A percentile compares a stretch with the other conserved stretches of the same genome.
Conservation (phyloP, 2,329 filamentous ascomycete genomes). For the Botrytis medusae region DNA sequence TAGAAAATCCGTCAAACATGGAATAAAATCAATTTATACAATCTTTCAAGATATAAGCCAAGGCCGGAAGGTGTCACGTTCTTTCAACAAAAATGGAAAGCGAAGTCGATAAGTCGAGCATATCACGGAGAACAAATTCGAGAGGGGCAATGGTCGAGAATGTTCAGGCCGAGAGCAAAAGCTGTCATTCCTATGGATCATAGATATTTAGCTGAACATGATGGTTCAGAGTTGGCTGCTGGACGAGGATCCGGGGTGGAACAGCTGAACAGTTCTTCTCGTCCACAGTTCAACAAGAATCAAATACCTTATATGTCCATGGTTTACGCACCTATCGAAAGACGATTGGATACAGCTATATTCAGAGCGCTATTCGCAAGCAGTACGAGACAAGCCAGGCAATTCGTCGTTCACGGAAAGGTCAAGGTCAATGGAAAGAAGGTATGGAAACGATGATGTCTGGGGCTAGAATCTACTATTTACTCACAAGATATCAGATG, state of each 20-base stretch:
- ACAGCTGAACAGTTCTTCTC: constrained; percentile 30
- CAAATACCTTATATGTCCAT: constrained; percentile 92
- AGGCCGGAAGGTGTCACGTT: constrained; percentile 62
- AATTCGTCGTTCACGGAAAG: constrained; percentile 89
- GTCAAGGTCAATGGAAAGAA: constrained; percentile 97
- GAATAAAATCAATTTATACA: constrained; percentile 98
- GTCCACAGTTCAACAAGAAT: constrained; percentile 49
- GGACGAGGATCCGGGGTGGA: constrained; percentile 73
- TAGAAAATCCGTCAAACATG: constrained; percentile 94
- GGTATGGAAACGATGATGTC: constrained; percentile 49
- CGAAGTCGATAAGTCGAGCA: constrained; percentile 77
- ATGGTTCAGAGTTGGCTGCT: constrained; percentile 79
- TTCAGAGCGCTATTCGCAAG: constrained; percentile 93
- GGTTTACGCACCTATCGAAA: constrained; percentile 88
- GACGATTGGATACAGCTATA: constrained; percentile 89
- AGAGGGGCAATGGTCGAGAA: constrained; percentile 90
- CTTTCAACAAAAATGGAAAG: constrained; percentile 97
- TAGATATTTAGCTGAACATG: constrained; percentile 71
- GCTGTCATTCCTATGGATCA: constrained; percentile 85
- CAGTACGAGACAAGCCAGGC: constrained; percentile 86
- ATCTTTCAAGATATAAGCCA: constrained; percentile 60
- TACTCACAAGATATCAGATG: constrained; percentile 61
- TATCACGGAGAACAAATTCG: constrained; percentile 96
- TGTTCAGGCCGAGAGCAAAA: constrained; percentile 80
- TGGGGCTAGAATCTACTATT: not conserved